Base-by-base conservation (phyloP, 352 stramenopile species). In the Blastocystis hominis region DNA sequence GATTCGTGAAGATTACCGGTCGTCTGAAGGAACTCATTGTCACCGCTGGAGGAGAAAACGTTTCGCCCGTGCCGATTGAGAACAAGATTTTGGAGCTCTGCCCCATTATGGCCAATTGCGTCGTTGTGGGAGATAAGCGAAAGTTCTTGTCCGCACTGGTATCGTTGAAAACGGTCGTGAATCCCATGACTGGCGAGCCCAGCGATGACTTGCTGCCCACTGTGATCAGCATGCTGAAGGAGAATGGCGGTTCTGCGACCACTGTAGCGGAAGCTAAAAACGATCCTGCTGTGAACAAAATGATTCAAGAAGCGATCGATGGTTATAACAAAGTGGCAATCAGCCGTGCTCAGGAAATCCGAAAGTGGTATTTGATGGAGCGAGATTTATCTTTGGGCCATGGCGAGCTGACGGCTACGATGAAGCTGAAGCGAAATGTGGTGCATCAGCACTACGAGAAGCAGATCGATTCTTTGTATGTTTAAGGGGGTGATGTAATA, bases 21-120 rank as follows among this genome's bases (percentile, higher is more conserved):
- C 89, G 91, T 61, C 91, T 89, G 56, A 92, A 92, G 62, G 91
- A 92, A 38, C 78, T 93, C 7, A 92, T 93, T 63, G 92, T 93
- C 68, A 91, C 89, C 3, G 91, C 91, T 3, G 91, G 91, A 38
- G 91, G 91, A 50, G 91, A 93, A 80, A 93, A 93, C 75, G 88
- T 93, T 59, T 70, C 91, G 44, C 91, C 91, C 10, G 88, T 91
- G 24, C 89, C 89, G 30, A 93, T 93, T 75, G 91, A 93, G 86
- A 87, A 93, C n/a, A 72, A 90, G 44, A 86, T 92, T 17, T 89
- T 90, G 38, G 47, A 81, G 64, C 59, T 50, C 80, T 92, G 88
- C 80, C 84, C 42, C 30, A 88, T 76, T 70, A 88, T 90, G 30
- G 47, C 68, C 46, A 91, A 92, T 77, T 69, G 76, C 42, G 89